Conservation (phyloP, 1,139 yeast species). For the Wickerhamomyces sp. region DNA sequence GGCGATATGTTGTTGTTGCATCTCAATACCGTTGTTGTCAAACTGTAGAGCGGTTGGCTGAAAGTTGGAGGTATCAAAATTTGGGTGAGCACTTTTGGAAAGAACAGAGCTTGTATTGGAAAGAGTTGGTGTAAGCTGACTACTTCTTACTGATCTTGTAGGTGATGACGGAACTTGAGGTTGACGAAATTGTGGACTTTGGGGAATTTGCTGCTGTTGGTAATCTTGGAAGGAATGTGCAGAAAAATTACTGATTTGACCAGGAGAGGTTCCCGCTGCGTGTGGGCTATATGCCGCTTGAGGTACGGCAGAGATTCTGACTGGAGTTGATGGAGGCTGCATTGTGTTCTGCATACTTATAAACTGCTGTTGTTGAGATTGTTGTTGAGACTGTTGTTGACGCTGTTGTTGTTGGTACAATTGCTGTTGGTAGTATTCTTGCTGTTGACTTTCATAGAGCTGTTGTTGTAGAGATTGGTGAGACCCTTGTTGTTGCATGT, state of each 20-base stretch:
- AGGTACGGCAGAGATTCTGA: slow-evolving; percentile 20
- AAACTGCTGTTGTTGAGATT: slow-evolving; percentile 19
- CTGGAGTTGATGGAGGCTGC: slow-evolving; percentile 23
- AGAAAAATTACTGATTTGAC: slow-evolving; percentile 16
- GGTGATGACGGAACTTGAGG: slow-evolving; percentile 24
- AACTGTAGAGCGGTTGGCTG: slow-evolving; percentile 4
- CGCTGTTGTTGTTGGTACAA: slow-evolving; percentile 18
- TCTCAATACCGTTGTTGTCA: slow-evolving; percentile 6
- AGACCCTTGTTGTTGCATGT: slow-evolving; percentile 33
- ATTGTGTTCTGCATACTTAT: slow-evolving; percentile 22
- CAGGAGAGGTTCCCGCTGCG: slow-evolving; percentile 17
- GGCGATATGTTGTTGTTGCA: slow-evolving; percentile 3
- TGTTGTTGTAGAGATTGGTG: slow-evolving; percentile 33
- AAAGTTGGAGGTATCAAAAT: slow-evolving; percentile 9
- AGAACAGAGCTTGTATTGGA: slow-evolving; percentile 21
- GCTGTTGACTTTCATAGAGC: slow-evolving; percentile 19
- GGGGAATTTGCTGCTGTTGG: slow-evolving; percentile 14
- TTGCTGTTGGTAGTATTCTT: slow-evolving; percentile 20
- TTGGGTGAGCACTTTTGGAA: slow-evolving; percentile 13
- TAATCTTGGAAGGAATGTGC: slow-evolving; percentile 11
- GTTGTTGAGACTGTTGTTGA: slow-evolving; percentile 19
- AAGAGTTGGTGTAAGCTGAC: slow-evolving; percentile 18
- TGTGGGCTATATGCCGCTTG: slow-evolving; percentile 15
- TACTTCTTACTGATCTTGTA: slow-evolving; percentile 20
- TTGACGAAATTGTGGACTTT: slow-evolving; percentile 20